These are phyloP conservation scores for Theileria sp. DNA, from an alignment of 169 alveolate genomes.

Conservation along the genomic window DNA sequence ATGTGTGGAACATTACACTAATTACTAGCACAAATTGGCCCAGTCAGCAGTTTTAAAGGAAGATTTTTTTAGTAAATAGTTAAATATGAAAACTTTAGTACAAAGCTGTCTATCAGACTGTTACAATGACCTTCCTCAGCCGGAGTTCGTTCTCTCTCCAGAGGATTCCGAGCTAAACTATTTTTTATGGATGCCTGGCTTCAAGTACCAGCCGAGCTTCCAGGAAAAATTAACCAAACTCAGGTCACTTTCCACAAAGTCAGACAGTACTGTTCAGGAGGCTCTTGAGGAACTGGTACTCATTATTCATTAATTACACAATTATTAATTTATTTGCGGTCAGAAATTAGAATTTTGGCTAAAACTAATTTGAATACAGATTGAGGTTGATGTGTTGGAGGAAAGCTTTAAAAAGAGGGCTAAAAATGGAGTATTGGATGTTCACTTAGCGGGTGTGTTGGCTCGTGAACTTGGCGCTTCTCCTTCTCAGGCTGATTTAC, in stretches of 20 bases:
- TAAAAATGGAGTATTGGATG: slow-evolving; percentile 32
- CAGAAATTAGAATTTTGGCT: neutral
- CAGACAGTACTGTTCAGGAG: slow-evolving; percentile 37
- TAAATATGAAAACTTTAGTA: slow-evolving; percentile 40
- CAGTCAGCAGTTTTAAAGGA: neutral
- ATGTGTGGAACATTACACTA: neutral
- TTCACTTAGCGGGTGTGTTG: slow-evolving; percentile 36
- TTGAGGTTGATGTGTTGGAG: slow-evolving; percentile 48
- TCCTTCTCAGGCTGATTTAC: slow-evolving; percentile 60
- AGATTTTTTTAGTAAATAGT: neutral
- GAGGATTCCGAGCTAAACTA: slow-evolving; percentile 67
- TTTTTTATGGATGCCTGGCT: slow-evolving; percentile 69
- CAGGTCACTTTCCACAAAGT: slow-evolving; percentile 37
- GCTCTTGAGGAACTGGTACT: slow-evolving; percentile 66
- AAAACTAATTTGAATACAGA: slow-evolving; percentile 31
- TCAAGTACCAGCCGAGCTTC: slow-evolving; percentile 60
- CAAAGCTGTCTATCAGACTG: slow-evolving; percentile 54
- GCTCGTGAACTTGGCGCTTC: slow-evolving; percentile 59
- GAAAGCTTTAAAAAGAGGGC: slow-evolving; percentile 33
- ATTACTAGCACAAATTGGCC: neutral
- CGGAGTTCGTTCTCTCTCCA: slow-evolving; percentile 64
- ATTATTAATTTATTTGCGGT: neutral
- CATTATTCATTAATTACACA: neutral
- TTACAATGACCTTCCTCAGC: slow-evolving; percentile 65
- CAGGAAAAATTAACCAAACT: slow-evolving; percentile 49